Evolutionary conservation across 495 filamentous ascomycete genomes (phyloP).

Genomic region (Podospora tetraspora): DNA sequence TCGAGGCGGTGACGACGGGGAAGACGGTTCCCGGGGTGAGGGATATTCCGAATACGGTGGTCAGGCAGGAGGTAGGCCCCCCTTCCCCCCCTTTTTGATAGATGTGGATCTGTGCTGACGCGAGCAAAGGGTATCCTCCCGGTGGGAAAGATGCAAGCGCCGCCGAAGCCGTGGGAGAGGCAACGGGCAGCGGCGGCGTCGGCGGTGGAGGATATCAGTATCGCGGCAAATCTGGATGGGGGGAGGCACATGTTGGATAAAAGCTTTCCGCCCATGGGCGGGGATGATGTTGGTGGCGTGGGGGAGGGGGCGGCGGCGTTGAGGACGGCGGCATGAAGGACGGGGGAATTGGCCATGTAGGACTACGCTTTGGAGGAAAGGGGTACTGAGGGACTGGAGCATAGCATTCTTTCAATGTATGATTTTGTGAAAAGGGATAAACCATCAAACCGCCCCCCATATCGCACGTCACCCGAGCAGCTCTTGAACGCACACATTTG

Average conservation of each 20-base stretch:
- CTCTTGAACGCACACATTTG: neutral
- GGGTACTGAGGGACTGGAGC: neutral
- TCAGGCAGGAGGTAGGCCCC: constrained; percentile 47
- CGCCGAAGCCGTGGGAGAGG: constrained; percentile 38
- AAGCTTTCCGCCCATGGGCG: constrained; percentile 26
- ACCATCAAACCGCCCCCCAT: neutral
- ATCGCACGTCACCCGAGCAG: neutral
- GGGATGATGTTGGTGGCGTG: neutral
- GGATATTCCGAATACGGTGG: constrained; percentile 78
- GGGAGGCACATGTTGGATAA: constrained; percentile 17
- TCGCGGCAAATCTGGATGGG: neutral
- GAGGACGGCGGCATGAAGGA: neutral
- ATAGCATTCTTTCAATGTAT: neutral
- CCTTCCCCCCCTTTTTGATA: neutral
- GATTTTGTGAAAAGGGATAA: neutral
- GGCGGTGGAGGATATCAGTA: neutral
- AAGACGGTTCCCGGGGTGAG: constrained; percentile 84
- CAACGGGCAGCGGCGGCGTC: constrained; percentile 3
- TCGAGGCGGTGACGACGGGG: constrained; percentile 79
- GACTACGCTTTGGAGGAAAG: neutral
- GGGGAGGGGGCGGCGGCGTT: neutral
- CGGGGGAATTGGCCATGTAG: neutral
- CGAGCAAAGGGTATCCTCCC: constrained; percentile 25
- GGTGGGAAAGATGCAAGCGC: constrained; percentile 31
- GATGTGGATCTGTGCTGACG: neutral